phyloP scores from a whole-genome alignment of 768 basidiomycete species.

The Trametes elegans region DNA sequence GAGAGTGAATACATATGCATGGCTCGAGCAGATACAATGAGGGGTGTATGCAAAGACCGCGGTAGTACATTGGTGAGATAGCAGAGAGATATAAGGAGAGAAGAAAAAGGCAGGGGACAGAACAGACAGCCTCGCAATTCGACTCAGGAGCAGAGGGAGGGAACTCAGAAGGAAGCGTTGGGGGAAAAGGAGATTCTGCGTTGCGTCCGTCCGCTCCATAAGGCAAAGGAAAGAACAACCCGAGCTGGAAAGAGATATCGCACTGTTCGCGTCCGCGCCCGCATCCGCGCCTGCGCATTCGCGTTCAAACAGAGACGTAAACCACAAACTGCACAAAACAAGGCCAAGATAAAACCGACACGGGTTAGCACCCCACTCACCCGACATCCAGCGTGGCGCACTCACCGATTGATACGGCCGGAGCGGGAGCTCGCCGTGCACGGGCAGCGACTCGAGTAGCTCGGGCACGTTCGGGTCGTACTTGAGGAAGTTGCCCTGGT shows the following conservation, averaged over 20 bases:
- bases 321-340: slow-evolving; percentile 17
- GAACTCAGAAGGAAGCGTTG: not conserved
- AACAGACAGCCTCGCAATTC: no score
- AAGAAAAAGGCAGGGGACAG: not conserved
- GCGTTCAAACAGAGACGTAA: slow-evolving; percentile 12
- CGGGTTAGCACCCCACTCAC: not conserved
- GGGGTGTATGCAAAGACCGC: not conserved
- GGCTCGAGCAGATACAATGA: not conserved
- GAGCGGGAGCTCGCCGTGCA: slow-evolving; percentile 48
- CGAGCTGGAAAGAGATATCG: slow-evolving; percentile 11
- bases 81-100: not conserved
- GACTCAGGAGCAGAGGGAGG: not conserved
- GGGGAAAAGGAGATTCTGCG: slow-evolving; percentile 4
- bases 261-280: slow-evolving; percentile 17
- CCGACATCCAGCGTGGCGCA: slow-evolving; percentile 1
- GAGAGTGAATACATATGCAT: slow-evolving; percentile 15
- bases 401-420: slow-evolving; percentile 57
- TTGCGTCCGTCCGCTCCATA: slow-evolving; percentile 18
- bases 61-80: slow-evolving; percentile 10
- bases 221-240: slow-evolving; percentile 10
- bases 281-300: no score
- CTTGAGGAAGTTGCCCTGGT: slow-evolving; percentile 41
- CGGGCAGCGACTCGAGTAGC: slow-evolving; percentile 60
- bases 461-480: slow-evolving; percentile 51
- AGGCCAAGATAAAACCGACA: not conserved